phyloP scores from a whole-genome alignment of 2,329 filamentous ascomycete genomes.

The Microsporum ferrugineum region DNA sequence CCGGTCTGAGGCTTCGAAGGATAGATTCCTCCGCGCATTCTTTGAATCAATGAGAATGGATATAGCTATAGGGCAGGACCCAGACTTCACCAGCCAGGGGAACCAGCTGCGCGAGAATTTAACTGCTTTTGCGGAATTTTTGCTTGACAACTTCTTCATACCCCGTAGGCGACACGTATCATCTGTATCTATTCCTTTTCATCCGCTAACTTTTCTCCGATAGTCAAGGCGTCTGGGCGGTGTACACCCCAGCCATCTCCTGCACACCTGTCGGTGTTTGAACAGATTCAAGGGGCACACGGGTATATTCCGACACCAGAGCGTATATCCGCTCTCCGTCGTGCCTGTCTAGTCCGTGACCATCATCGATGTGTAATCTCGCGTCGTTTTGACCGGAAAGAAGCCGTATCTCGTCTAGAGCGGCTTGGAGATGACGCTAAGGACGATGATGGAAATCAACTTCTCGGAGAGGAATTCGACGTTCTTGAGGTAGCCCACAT shows the following conservation, averaged over 20 bases:
- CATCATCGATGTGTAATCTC: constrained; percentile 16
- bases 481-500: constrained; percentile 12
- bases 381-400: constrained; percentile 12
- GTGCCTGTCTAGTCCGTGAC: constrained; percentile 14
- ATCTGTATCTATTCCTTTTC: not conserved
- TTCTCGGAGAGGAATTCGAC: constrained; percentile 6
- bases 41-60: not conserved
- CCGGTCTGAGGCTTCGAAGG: not conserved
- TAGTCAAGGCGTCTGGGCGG: not conserved
- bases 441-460: constrained; percentile 14
- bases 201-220: not conserved
- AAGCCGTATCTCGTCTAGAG: constrained; percentile 11
- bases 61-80: not conserved
- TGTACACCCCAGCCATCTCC: not conserved
- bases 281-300: not conserved
- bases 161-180: not conserved
- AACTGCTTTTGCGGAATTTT: not conserved
- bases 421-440: constrained; percentile 7
- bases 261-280: not conserved
- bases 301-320: constrained; percentile 8
- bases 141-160: not conserved
- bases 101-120: not conserved
- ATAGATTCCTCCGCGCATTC: not conserved
- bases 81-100: not conserved
- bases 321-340: constrained; percentile 12